Percentiles rank a stretch among this genome's conserved stretches.
Evolutionary conservation across 2,329 filamentous ascomycete species (phyloP).

Genomic region (Claviceps sp.): DNA sequence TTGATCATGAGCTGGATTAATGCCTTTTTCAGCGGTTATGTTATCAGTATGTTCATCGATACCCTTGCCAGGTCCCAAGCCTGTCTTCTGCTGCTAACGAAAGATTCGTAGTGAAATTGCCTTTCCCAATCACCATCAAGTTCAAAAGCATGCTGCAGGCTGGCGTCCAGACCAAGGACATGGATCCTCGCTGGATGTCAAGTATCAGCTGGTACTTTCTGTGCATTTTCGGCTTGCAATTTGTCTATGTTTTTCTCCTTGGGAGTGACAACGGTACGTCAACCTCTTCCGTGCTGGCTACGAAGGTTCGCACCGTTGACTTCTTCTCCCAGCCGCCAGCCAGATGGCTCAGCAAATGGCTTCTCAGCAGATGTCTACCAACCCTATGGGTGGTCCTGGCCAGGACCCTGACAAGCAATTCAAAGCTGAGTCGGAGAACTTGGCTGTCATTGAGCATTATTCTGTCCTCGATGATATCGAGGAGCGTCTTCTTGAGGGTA

Average conservation of each 20-base stretch:
- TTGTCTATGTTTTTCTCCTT: constrained; percentile 92
- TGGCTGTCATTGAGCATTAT: constrained; percentile 88
- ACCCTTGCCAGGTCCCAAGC: not conserved
- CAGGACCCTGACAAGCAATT: constrained; percentile 96
- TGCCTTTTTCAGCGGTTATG: constrained; percentile 95
- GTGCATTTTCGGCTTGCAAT: constrained; percentile 90
- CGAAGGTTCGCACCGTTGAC: constrained; percentile 7
- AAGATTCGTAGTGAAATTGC: constrained; percentile 63
- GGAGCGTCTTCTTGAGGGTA: constrained; percentile 57
- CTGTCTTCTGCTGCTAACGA: constrained; percentile 9
- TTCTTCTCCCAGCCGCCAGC: constrained; percentile 52
- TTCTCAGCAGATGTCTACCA: constrained; percentile 36
- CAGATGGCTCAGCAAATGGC: constrained; percentile 88
- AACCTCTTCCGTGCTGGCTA: not conserved
- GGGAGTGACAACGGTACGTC: constrained; percentile 85
- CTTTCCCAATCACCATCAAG: constrained; percentile 93
- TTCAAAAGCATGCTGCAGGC: constrained; percentile 99
- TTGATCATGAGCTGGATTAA: constrained; percentile 99
- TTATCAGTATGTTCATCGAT: constrained; percentile 58
- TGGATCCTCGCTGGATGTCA: constrained; percentile 97
- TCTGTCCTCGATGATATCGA: constrained; percentile 84
- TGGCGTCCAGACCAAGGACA: constrained; percentile 85
- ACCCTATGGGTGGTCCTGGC: constrained; percentile 69
- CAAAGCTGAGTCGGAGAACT: constrained; percentile 80
- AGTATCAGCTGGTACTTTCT: constrained; percentile 98